Evolutionary conservation across 148 eudicot genomes (phyloP), one percentile per base, ranked within the genome.

Genomic region (Beta vulgaris): DNA sequence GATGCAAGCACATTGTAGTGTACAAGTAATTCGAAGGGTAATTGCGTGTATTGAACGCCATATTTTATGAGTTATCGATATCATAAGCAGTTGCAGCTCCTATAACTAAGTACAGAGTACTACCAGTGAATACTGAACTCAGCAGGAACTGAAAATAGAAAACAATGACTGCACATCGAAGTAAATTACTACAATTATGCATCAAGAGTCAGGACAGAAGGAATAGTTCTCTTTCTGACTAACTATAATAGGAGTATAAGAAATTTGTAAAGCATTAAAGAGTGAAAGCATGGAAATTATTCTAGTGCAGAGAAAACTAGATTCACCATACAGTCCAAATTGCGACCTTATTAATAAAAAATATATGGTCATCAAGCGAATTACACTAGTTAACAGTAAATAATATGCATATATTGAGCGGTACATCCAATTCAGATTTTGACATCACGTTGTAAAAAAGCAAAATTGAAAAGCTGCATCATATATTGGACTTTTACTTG

Each of bases 1-100:
- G 76, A 73, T 19, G 68, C 39, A 44, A 53, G 28, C 26, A 54
- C 16, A 55, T 65, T 40, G 21, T 62, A 26, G 54, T 54, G 51
- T 37, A 64, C 39, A 64, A 46, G 61, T 19, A 46, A 19, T 62
- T 14, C 2, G 21, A 32, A 61, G 28, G 58, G 54, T 10, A n/a
- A 21, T 46, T 5, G 46, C 48, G 25, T 39, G 25, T 32, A 29
- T 35, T 31, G 25, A 54, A 34, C 15, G 23, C 16, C 8, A 21
- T 36, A 34, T n/a, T 16, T 15, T 10, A 32, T 43, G 7, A 44
- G 39, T n/a, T 44, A 34, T n/a, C 31, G 40, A 62, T 62, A 12
- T 48, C 15, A 12, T 13, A 5, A 5, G 42, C 42, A 39, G 42
- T 39, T 39, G 9, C 8, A 5, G 42, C 42, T 5, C 6, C 6